Base-by-base conservation (phyloP, 371 early-diverging fungal genomes). In the Zopfochytrium polystomum region DNA sequence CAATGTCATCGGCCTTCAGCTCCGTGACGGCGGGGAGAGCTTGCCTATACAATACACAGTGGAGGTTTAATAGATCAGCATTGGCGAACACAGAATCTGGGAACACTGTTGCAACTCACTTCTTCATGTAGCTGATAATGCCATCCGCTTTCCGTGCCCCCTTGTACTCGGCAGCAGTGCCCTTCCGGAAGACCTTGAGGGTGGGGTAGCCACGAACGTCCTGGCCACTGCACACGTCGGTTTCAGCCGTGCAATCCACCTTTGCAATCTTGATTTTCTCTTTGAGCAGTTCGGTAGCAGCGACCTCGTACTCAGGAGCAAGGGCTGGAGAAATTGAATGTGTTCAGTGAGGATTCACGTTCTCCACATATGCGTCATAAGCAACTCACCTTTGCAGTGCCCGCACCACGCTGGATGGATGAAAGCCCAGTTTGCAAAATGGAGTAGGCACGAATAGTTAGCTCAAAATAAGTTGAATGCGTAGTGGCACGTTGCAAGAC, bases 211-310 rank as follows among this genome's bases (percentile, higher is more conserved):
- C 98, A 58, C 80, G 75, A 43, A 97, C 80, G 29, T 82, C 87
- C 57, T 87, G 79, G 57, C 88, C 85, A 48, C 80, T 78, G 81
- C 96, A 95, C 33, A 93, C 72, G 5, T 85, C 84, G 34, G 81
- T 78, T 66, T 96, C 89, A 27, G 78, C 86, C 1, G 92, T 93
- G 82, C 98, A 97, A 78, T 97, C 96, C 32, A 97, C 94, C 80
- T 96, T 92, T 73, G 91, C 95, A 52, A 96, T 62, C 51, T 81
- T 72, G 60, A n/a, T n/a, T n/a, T n/a, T n/a, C n/a, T n/a, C n/a
- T n/a, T n/a, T n/a, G n/a, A n/a, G n/a, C n/a, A n/a, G n/a, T n/a
- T n/a, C n/a, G n/a, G n/a, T n/a, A n/a, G n/a, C n/a, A n/a, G n/a
- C n/a, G n/a, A n/a, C n/a, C n/a, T n/a, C n/a, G n/a, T n/a, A n/a